Conservation (phyloP, 164 flowering plant species). For the Piper betle region DNA sequence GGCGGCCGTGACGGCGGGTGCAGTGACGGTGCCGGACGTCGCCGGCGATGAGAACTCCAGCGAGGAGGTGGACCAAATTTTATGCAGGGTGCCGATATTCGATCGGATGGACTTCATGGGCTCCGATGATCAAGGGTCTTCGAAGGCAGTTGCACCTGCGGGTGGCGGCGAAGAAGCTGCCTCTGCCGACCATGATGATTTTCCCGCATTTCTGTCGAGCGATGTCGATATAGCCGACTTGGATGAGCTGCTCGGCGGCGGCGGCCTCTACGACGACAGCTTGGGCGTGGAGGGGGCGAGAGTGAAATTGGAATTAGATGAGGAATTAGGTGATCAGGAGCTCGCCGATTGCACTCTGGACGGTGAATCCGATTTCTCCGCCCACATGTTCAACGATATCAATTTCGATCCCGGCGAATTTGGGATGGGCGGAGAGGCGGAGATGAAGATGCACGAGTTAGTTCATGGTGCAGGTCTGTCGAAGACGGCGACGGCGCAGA, state of each 20-base stretch:
- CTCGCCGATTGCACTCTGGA: conserved; percentile 1
- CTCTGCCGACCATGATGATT: conserved; percentile 6
- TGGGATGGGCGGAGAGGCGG: conserved; percentile 29
- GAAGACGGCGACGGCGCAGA: conserved; percentile 6
- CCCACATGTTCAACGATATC: conserved; percentile 36
- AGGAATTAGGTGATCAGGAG: not conserved
- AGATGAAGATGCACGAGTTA: conserved; percentile 17
- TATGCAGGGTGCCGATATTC: conserved; percentile 63
- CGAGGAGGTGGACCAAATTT: conserved; percentile 57
- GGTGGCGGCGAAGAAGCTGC: not conserved
- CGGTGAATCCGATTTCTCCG: conserved; percentile 21
- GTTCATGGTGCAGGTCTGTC: not conserved
- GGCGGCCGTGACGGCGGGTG: conserved; percentile 1
- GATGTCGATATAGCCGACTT: conserved; percentile 77
- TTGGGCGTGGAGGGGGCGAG: conserved; percentile 45
- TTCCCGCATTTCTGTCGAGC: conserved; percentile 35
- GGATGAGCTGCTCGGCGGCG: conserved; percentile 59
- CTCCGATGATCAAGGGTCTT: not conserved
- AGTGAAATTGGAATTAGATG: conserved; percentile 28
- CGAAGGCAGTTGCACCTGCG: not conserved
- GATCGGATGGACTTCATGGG: conserved; percentile 23
- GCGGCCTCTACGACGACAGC: conserved; percentile 39
- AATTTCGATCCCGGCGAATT: conserved; percentile 44
- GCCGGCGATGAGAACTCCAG: conserved; percentile 31
- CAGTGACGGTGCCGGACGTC: conserved; percentile 49